A percentile compares a stretch with the other conserved stretches of the same genome.
phyloP scores from a whole-genome alignment of 352 stramenopile genomes.

The Phytophthora meadii region DNA sequence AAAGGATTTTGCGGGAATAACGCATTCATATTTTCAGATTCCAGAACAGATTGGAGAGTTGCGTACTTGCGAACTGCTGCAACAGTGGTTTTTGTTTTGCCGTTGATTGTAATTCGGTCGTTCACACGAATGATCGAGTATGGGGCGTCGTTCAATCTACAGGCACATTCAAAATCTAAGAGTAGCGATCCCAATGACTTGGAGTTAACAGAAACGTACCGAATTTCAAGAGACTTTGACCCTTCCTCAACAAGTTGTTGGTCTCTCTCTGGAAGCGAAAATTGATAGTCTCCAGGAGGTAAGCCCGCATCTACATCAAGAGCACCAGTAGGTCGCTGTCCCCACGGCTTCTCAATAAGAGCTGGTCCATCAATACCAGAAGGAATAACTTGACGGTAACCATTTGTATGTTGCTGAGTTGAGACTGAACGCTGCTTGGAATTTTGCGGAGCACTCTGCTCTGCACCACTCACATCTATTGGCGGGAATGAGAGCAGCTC shows the following conservation, averaged over 20 bases:
- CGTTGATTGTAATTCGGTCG: slow-evolving; percentile 74
- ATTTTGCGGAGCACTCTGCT: not conserved
- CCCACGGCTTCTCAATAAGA: slow-evolving; percentile 37
- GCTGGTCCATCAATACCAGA: not conserved
- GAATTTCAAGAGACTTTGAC: slow-evolving; percentile 69
- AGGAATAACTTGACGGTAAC: not conserved
- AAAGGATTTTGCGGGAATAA: slow-evolving; percentile 49
- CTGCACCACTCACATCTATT: not conserved
- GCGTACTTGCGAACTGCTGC: slow-evolving; percentile 68
- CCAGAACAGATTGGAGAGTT: slow-evolving; percentile 56
- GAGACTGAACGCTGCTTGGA: slow-evolving; percentile 3
- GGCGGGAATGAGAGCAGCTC: slow-evolving; percentile 35
- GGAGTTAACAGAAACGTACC: slow-evolving; percentile 33
- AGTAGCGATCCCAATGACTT: too few relatives aligned
- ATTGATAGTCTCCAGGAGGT: slow-evolving; percentile 63
- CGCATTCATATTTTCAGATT: slow-evolving; percentile 55
- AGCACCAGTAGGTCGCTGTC: slow-evolving; percentile 14
- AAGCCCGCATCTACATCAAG: slow-evolving; percentile 18
- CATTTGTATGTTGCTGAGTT: slow-evolving; percentile 9
- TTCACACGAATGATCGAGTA: slow-evolving; percentile 77
- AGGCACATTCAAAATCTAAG: not conserved
- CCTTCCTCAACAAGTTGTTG: slow-evolving; percentile 55
- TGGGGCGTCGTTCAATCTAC: slow-evolving; percentile 63
- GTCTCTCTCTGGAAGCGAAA: slow-evolving; percentile 51
- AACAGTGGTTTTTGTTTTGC: slow-evolving; percentile 49